These are phyloP conservation scores for Plasmodium malariae DNA, from an alignment of 169 alveolate genomes.

Conservation along the genomic window DNA sequence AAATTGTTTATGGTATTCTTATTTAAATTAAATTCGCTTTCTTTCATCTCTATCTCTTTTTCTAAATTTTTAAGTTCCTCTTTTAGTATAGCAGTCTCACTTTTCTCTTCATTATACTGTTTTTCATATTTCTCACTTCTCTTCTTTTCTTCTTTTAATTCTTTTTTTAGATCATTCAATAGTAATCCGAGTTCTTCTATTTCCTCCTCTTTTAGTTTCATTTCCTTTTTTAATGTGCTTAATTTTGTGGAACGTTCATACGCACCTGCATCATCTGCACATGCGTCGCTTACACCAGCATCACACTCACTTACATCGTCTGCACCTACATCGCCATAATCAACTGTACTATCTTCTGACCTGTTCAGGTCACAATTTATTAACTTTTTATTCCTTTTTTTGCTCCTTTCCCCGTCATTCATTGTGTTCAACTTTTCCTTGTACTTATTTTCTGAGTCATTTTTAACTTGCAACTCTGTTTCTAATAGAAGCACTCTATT, in stretches of 20 bases:
- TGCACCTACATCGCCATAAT: not conserved
- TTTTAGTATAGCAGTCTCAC: constrained; percentile 54
- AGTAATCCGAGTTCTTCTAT: constrained; percentile 10
- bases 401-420: not conserved
- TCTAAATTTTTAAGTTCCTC: constrained; percentile 53
- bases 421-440: constrained; percentile 13
- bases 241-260: not conserved
- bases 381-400: not conserved
- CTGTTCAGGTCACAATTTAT: not conserved
- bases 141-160: constrained; percentile 50
- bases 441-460: constrained; percentile 32
- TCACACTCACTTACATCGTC: not conserved
- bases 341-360: not conserved
- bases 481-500: constrained; percentile 50
- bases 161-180: constrained; percentile 17
- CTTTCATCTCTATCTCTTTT: constrained; percentile 32
- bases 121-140: constrained; percentile 64
- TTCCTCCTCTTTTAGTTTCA: constrained; percentile 11
- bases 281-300: not conserved
- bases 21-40: constrained; percentile 42
- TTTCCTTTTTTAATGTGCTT: not conserved
- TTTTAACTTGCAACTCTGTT: constrained; percentile 60
- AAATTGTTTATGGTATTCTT: constrained; percentile 59
- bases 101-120: constrained; percentile 55
- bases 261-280: not conserved